phyloP scores from a whole-genome alignment of 331 rosid species.

The Prunus yedoensis region DNA sequence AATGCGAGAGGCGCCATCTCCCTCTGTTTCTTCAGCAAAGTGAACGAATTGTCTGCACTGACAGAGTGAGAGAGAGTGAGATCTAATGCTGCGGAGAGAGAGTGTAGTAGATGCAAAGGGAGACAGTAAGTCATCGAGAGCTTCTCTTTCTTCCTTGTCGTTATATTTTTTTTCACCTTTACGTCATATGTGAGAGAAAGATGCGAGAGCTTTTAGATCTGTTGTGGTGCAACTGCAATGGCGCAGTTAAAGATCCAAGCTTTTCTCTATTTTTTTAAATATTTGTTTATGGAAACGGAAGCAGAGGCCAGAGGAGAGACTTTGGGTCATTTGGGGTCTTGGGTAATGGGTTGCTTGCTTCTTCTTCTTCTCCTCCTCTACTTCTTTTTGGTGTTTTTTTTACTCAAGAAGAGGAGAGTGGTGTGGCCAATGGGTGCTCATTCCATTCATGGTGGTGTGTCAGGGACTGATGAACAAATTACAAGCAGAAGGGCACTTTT shows the following conservation, averaged over 20 bases:
- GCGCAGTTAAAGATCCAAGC: conserved; percentile 13
- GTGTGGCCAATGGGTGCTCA: not conserved
- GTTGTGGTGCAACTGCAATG: not conserved
- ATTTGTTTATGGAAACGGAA: not conserved
- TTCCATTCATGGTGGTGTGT: conserved; percentile 8
- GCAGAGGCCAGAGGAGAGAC: not conserved
- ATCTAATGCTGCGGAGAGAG: not conserved
- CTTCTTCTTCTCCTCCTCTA: not conserved
- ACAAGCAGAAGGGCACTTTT: not conserved
- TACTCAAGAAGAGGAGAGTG: too few species aligned
- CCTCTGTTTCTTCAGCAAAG: not conserved
- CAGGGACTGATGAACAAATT: conserved; percentile 8
- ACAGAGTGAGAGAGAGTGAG: not conserved
- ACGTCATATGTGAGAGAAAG: conserved; percentile 19
- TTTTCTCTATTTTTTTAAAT: not conserved
- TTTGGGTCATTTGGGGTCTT: not conserved
- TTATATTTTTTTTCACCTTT: not conserved
- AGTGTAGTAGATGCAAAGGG: conserved; percentile 22
- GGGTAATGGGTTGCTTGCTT: not conserved
- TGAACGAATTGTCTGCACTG: not conserved
- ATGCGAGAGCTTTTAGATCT: conserved; percentile 21
- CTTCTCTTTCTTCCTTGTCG: not conserved
- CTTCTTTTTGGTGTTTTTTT: not conserved
- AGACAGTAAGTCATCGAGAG: conserved; percentile 14
- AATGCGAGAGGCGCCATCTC: not conserved